phyloP scores from a whole-genome alignment of 1,284 basidiomycete genomes.

The Earliella scabrosa region DNA sequence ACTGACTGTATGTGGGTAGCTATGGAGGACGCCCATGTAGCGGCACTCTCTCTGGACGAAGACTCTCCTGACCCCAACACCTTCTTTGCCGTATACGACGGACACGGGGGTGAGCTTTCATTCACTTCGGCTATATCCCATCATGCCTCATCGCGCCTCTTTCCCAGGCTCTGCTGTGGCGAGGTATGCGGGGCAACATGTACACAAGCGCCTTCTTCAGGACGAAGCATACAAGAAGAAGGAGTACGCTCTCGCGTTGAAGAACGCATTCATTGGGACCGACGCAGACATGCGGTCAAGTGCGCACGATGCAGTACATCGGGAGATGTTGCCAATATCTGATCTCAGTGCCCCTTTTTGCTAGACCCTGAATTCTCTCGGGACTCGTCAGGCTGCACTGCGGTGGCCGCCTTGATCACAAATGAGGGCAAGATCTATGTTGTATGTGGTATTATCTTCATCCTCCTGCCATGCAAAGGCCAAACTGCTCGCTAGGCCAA shows the following conservation, averaged over 20 bases:
- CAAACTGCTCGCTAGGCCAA: conserved; percentile 74
- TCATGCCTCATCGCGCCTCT: conserved; percentile 13
- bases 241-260: conserved; percentile 81
- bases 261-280: conserved; percentile 89
- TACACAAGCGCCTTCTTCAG: conserved; percentile 80
- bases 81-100: conserved; percentile 98
- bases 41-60: conserved; percentile 71
- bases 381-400: conserved; percentile 97
- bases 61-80: conserved; percentile 58
- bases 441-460: conserved; percentile 47
- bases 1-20: conserved; percentile 47
- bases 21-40: conserved; percentile 99
- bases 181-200: conserved; percentile 87
- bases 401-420: conserved; percentile 88
- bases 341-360: conserved; percentile 6
- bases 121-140: conserved; percentile 1
- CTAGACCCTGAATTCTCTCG: conserved; percentile 85
- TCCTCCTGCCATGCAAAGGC: neutral
- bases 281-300: conserved; percentile 93
- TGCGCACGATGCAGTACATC: conserved; percentile 41
- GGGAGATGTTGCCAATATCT: conserved; percentile 13
- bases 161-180: conserved; percentile 83
- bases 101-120: conserved; percentile 82
- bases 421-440: conserved; percentile 81
- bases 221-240: conserved; percentile 77